Conservation (phyloP, 345 rosid species). For the Euclidium syriacum region DNA sequence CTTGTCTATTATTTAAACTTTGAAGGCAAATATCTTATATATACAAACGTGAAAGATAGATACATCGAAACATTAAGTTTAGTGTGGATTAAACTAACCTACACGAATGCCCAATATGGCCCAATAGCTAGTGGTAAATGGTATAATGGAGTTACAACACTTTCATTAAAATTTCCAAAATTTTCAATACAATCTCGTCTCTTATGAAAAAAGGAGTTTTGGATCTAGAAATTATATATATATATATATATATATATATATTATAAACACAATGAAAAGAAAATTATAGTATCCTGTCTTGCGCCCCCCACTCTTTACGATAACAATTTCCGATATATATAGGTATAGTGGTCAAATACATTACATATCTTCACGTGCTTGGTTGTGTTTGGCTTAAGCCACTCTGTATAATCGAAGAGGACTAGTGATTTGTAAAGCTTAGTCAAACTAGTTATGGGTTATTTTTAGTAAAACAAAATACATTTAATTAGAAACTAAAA, state of each 20-base stretch:
- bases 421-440: neutral
- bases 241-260: no score
- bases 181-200: neutral
- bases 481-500: no score
- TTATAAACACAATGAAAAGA: neutral
- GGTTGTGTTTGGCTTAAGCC: conserved; percentile 13
- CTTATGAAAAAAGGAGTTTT: neutral
- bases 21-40: no score
- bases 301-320: neutral
- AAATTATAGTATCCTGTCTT: neutral
- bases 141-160: neutral
- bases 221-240: neutral
- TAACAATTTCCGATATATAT: neutral
- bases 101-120: no score
- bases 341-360: conserved; percentile 5
- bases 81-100: no score
- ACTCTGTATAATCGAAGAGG: conserved; percentile 9
- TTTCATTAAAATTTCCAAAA: neutral
- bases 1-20: no score
- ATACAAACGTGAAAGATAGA: no score
- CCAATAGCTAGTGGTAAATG: no score
- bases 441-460: neutral
- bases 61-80: no score
- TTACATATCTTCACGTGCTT: conserved; percentile 18
- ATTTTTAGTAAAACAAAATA: neutral